Conservation (phyloP, 139 green algal genomes). For the Chlamydomonas sp. region DNA sequence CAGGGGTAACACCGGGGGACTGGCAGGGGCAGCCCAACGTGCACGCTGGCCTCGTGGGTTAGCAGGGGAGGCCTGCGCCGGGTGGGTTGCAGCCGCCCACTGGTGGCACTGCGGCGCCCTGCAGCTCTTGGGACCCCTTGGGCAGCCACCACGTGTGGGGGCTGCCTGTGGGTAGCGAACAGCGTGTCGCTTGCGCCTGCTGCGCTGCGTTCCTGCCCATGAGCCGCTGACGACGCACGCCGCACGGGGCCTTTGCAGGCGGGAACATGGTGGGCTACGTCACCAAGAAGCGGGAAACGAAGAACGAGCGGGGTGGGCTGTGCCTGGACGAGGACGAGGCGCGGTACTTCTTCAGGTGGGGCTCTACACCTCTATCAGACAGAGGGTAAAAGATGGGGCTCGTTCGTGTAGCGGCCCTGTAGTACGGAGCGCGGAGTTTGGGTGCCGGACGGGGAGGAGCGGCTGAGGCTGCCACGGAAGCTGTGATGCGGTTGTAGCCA, state of each 20-base stretch:
- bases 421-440: too few relatives aligned
- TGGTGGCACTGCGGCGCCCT: neutral
- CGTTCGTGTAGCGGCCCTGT: neutral
- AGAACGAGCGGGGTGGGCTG: conserved; percentile 51
- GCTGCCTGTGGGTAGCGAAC: too few relatives aligned
- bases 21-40: neutral
- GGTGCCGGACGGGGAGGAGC: too few relatives aligned
- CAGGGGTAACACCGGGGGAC: too few relatives aligned
- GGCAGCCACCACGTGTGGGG: too few relatives aligned
- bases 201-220: too few relatives aligned
- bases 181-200: too few relatives aligned
- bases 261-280: conserved; percentile 72
- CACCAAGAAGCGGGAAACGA: conserved; percentile 59
- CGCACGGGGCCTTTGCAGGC: conserved; percentile 21
- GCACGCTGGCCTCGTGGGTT: neutral
- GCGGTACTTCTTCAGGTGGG: conserved; percentile 69
- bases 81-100: neutral
- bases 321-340: conserved; percentile 73
- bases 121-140: neutral
- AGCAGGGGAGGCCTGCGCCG: neutral
- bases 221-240: too few relatives aligned
- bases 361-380: neutral
- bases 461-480: too few relatives aligned
- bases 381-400: neutral
- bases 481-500: too few relatives aligned